Percentiles rank a stretch among this genome's conserved stretches.
These are phyloP conservation scores for Leccinum rimulosum DNA, from an alignment of 768 basidiomycete genomes.

Conservation along the genomic window DNA sequence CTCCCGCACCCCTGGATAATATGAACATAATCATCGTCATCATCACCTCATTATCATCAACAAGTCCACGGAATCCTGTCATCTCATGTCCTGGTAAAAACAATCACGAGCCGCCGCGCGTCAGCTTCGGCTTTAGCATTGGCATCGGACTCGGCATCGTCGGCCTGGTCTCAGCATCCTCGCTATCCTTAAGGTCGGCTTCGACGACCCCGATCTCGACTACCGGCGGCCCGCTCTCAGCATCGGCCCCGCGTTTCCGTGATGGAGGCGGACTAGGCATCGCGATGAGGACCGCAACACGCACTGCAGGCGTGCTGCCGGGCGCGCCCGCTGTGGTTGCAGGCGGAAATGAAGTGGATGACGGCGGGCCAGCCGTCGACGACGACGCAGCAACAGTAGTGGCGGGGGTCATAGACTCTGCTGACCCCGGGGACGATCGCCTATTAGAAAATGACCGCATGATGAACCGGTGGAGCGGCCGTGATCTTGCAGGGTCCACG, in stretches of 20 bases:
- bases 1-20: not conserved
- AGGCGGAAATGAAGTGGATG: constrained; percentile 12
- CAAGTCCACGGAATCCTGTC: not conserved
- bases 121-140: not conserved
- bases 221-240: constrained; percentile 13
- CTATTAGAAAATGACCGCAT: constrained; percentile 16
- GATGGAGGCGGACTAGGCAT: constrained; percentile 33
- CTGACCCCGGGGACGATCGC: constrained; percentile 14
- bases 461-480: constrained; percentile 9
- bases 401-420: not conserved
- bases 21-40: not conserved
- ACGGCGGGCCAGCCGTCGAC: constrained; percentile 1
- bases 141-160: not conserved
- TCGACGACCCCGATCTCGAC: constrained; percentile 22
- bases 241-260: constrained; percentile 6
- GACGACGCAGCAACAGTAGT: not conserved
- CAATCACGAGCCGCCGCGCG: not conserved
- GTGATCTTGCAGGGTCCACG: constrained; percentile 6
- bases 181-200: constrained; percentile 11
- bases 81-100: not conserved
- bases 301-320: constrained; percentile 25
- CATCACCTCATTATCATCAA: not conserved
- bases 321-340: not conserved
- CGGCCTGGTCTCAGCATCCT: not conserved
- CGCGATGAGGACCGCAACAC: constrained; percentile 43